Evolutionary conservation across 169 alveolate species (phyloP), one percentile per base, ranked within the genome.

Genomic region (Cryptosporidium baileyi): DNA sequence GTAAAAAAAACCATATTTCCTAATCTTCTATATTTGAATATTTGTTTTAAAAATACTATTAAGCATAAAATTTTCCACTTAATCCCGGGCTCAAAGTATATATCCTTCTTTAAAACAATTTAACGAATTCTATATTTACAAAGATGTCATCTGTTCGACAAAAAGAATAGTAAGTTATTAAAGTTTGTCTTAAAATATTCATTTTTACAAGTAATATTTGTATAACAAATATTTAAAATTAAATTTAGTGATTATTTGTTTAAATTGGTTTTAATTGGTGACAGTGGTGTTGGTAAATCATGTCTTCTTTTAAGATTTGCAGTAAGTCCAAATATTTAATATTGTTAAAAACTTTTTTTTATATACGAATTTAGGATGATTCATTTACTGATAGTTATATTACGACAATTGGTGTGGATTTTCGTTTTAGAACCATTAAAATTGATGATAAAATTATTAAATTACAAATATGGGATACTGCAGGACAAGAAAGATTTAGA

Each of bases 221-320:
- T 65, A 41, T 22, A 88, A 49, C 74, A 60, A 17, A 36, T 15
- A n/a, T 74, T 30, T 8, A 9, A 32, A 7, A 15, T 44, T 40
- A 13, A 52, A 11, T 57, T 34, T 57, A 74, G 85, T 88, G 99
- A 97, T 89, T 96, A 95, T 80, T 93, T 97, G 34, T 97, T 97
- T 93, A 97, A 97, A 92, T 91, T 97, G 63, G 98, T 97, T 59
- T 94, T 97, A 11, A 94, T 97, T 62, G 99, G 99, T 9, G 99
- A 97, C 82, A 93, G 98, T 32, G 99, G 99, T 17, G 99, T 97
- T 0, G 99, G 99, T 30, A 97, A 97, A 82, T 96, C 99, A 6
- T 97, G 99, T 60, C 91, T 97, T 51, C 92, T 97, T 13, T 94
- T 97, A 65, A 93, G 99, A 32, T 97, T 97, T 65, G 97, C 99